Percentiles rank a stretch among this genome's conserved stretches.
Conservation (phyloP, 371 early-diverging fungal genomes). For the Actinomortierella ambigua region DNA sequence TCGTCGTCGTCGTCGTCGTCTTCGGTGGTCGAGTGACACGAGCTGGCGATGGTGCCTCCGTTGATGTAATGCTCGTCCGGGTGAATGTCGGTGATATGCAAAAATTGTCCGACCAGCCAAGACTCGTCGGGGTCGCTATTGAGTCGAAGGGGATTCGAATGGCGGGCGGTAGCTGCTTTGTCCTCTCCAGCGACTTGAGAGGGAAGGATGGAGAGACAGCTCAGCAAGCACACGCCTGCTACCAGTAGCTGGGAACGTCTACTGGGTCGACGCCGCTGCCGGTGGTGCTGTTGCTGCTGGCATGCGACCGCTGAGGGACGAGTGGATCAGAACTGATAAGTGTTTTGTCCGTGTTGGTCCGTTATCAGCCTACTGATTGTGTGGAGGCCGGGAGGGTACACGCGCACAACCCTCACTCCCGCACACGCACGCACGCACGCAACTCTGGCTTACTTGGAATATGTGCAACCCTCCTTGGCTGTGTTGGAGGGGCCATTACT, state of each 20-base stretch:
- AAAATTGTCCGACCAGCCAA: conserved; percentile 54
- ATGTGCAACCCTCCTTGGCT: neutral
- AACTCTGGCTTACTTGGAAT: too few relatives aligned
- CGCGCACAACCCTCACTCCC: too few relatives aligned
- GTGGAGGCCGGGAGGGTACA: too few relatives aligned
- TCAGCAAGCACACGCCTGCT: conserved; percentile 4
- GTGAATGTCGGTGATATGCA: conserved; percentile 83
- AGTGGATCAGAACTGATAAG: too few relatives aligned
- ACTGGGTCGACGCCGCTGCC: neutral
- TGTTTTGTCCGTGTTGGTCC: too few relatives aligned
- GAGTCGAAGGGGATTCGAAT: too few relatives aligned
- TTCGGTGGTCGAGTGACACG: conserved; percentile 57
- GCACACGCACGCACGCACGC: too few relatives aligned
- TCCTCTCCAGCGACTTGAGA: neutral
- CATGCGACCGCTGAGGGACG: too few relatives aligned
- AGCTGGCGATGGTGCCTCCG: conserved; percentile 58
- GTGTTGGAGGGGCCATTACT: neutral
- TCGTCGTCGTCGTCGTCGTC: conserved; percentile 26
- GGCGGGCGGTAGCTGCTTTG: too few relatives aligned
- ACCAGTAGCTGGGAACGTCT: neutral
- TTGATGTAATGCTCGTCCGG: conserved; percentile 56
- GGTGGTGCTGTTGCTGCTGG: neutral
- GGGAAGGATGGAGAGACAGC: conserved; percentile 9
- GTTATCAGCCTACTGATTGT: too few relatives aligned
- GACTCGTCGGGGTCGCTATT: conserved; percentile 20